Percentiles rank a stretch among this genome's conserved stretches.
Evolutionary conservation across 2,329 filamentous ascomycete species (phyloP).

Genomic region (Coniochaeta prunicola): DNA sequence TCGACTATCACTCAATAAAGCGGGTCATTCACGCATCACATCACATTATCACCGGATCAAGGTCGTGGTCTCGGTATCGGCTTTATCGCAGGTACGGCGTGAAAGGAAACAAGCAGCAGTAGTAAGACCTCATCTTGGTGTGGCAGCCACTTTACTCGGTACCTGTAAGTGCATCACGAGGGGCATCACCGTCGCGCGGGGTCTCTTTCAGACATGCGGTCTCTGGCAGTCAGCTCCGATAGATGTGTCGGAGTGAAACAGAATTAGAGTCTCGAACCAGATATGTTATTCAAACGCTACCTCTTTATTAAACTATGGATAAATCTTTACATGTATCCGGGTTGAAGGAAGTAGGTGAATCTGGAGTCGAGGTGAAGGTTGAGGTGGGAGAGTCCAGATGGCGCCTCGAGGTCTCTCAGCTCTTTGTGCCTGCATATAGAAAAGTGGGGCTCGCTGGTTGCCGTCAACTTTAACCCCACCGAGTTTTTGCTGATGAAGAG

Average conservation of each 20-base stretch:
- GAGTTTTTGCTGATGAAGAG: background rate
- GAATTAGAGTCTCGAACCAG: background rate
- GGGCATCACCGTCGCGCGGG: background rate
- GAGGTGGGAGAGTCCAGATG: too few relatives aligned
- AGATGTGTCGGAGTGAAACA: background rate
- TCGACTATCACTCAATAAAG: background rate
- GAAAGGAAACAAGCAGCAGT: background rate
- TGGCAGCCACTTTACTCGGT: constrained; percentile 6
- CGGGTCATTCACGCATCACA: background rate
- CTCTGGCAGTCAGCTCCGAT: background rate
- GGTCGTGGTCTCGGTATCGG: background rate
- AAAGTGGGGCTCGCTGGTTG: background rate
- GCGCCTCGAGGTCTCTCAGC: too few relatives aligned
- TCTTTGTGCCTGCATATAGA: background rate
- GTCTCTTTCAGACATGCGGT: background rate
- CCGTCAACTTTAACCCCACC: background rate
- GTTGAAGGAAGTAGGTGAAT: too few relatives aligned
- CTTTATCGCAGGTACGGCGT: background rate
- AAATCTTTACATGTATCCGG: too few relatives aligned
- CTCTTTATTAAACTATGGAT: too few relatives aligned
- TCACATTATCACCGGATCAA: background rate
- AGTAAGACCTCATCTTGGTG: background rate
- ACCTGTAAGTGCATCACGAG: constrained; percentile 5
- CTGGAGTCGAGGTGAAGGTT: background rate
- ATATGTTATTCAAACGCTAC: background rate